phyloP scores from a whole-genome alignment of 805 yeast species.

The Candida methanosorbosa region DNA sequence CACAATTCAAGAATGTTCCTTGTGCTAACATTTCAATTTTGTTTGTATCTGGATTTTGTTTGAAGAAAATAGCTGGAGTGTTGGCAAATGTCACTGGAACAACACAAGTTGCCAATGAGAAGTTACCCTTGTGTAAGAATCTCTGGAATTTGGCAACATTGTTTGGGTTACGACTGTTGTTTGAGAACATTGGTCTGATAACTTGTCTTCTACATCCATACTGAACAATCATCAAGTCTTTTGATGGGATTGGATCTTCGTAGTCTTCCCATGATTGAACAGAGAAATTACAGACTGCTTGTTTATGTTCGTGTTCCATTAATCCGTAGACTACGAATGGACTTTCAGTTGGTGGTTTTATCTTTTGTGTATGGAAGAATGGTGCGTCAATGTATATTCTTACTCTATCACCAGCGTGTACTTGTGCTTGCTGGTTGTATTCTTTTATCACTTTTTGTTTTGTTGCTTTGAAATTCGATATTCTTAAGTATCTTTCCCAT shows the following conservation, averaged over 20 bases:
- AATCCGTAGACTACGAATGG: conserved; percentile 68
- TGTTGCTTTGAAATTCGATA: conserved; percentile 71
- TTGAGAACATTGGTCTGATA: conserved; percentile 77
- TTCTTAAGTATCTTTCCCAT: conserved; percentile 68
- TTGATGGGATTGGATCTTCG: conserved; percentile 78
- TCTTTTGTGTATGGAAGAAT: conserved; percentile 30
- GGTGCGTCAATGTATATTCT: conserved; percentile 55
- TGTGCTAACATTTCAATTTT: conserved; percentile 69
- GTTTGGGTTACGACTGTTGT: conserved; percentile 66
- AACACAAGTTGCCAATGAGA: conserved; percentile 75
- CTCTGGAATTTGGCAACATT: conserved; percentile 83
- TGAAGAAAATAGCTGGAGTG: conserved; percentile 80
- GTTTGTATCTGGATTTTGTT: conserved; percentile 35
- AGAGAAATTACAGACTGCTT: conserved; percentile 73
- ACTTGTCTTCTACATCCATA: conserved; percentile 88
- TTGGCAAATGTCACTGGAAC: conserved; percentile 82
- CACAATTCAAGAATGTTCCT: conserved; percentile 84
- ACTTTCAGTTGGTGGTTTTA: conserved; percentile 28
- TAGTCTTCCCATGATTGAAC: conserved; percentile 86
- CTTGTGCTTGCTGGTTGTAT: conserved; percentile 36
- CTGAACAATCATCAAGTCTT: conserved; percentile 74
- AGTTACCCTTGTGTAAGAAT: conserved; percentile 69
- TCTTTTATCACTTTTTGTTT: conserved; percentile 61
- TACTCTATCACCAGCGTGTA: conserved; percentile 57
- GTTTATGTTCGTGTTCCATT: conserved; percentile 78